Evolutionary conservation across 495 filamentous ascomycete genomes (phyloP), one percentile per base, ranked within the genome.

Genomic region (Filosporella fistucella): DNA sequence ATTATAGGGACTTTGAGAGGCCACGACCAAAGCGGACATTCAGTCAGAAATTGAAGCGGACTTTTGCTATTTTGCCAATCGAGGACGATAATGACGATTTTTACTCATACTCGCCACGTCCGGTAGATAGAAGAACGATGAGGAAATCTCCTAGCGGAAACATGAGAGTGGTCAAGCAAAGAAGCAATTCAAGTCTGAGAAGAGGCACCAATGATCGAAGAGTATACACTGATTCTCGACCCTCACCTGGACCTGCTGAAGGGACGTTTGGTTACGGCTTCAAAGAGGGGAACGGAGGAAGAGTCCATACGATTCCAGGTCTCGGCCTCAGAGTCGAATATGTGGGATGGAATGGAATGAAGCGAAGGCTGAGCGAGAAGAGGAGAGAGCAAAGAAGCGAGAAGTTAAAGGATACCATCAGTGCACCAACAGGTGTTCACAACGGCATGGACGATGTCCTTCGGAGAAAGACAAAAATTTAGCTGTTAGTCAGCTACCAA

Each of bases 391-490:
- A 77, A 54, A 71, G 79, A 35, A 75, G 79, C 16, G 86, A 88
- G 64, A 82, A 77, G 52, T 69, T 94, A 43, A 77, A 85, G 57
- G 71, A 76, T 46, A 85, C 75, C 54, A 95, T 94, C 26, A 72
- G 69, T 38, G 62, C 61, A 0, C 75, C 75, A 4, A 60, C 63
- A 24, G 71, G 70, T 26, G 70, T 78, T 18, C 58, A 68, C 39
- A 70, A 74, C 41, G 74, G 74, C 10, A 64, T 77, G 7, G 72
- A 72, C 14, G 76, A 78, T 26, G 68, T 78, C 28, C 68, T 77
- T 13, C 32, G 54, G 22, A 52, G 23, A 29, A 24, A 26, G 14
- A 20, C n/a, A n/a, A n/a, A n/a, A n/a, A n/a, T n/a, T n/a, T n/a
- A n/a, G n/a, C n/a, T n/a, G n/a, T n/a, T n/a, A n/a, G n/a, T n/a